phyloP scores from a whole-genome alignment of 345 rosid species.

The Geranium rotundifolium region DNA sequence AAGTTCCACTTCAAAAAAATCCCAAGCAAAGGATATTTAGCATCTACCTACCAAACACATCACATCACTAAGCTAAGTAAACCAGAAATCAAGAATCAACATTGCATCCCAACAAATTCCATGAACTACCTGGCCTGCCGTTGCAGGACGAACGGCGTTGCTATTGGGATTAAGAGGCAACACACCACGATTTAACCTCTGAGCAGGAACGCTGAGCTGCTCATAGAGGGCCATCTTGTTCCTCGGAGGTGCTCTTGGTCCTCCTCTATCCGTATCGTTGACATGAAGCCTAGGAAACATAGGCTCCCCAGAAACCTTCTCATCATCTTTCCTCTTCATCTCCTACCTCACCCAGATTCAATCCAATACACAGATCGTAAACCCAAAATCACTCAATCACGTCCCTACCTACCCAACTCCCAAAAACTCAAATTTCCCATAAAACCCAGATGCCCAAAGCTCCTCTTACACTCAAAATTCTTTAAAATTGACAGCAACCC shows the following conservation, averaged over 20 bases:
- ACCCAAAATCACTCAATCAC: not conserved
- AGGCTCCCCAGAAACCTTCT: conserved; percentile 48
- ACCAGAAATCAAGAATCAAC: not conserved
- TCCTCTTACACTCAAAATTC: not conserved
- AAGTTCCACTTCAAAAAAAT: not conserved
- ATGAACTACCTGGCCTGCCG: conserved; percentile 50
- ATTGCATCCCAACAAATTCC: not conserved
- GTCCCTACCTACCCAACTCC: not conserved
- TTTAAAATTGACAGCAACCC: not conserved
- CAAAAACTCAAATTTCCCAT: conserved; percentile 5
- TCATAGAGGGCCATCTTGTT: conserved; percentile 99
- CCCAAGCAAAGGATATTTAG: no score
- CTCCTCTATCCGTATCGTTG: conserved; percentile 81
- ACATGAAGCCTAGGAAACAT: conserved; percentile 93
- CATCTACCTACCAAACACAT: no score
- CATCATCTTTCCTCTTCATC: conserved; percentile 77
- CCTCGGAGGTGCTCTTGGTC: conserved; percentile 97
- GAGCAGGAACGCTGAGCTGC: conserved; percentile 80
- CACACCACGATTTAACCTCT: conserved; percentile 42
- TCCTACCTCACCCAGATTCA: not conserved
- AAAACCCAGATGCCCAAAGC: conserved; percentile 8
- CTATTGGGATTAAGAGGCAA: conserved; percentile 26
- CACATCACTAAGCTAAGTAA: not conserved
- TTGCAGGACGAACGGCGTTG: conserved; percentile 29
- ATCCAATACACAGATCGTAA: conserved; percentile 8